phyloP scores from a whole-genome alignment of 106 monocot species.

The Hemerocallis citrina region DNA sequence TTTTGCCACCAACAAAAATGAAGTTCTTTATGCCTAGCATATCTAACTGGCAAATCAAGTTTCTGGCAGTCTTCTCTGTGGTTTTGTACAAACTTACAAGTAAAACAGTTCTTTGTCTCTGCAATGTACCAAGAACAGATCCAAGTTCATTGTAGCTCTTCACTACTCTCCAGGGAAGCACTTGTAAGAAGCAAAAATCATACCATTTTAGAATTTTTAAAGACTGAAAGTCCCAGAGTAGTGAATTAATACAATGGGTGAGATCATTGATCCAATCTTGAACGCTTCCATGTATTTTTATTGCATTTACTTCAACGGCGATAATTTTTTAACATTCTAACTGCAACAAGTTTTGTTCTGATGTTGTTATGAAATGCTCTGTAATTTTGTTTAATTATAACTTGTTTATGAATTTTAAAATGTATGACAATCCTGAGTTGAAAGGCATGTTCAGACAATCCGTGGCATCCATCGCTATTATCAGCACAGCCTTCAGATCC shows the following conservation, averaged over 20 bases:
- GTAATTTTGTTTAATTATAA: too few relatives aligned
- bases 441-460: too few relatives aligned
- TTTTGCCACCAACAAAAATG: slow-evolving; percentile 42
- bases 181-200: slow-evolving; percentile 90
- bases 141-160: slow-evolving; percentile 53
- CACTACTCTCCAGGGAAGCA: slow-evolving; percentile 44
- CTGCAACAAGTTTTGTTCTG: too few relatives aligned
- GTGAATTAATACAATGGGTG: too few relatives aligned
- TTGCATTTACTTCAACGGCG: too few relatives aligned
- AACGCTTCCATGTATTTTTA: too few relatives aligned
- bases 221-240: slow-evolving; percentile 49
- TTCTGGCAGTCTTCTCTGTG: slow-evolving; percentile 28
- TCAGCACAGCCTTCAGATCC: slow-evolving; percentile 31
- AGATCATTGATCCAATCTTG: too few relatives aligned
- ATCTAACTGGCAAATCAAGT: slow-evolving; percentile 84
- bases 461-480: slow-evolving; percentile 40
- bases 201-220: slow-evolving; percentile 71
- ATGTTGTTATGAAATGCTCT: too few relatives aligned
- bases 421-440: too few relatives aligned
- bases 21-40: slow-evolving; percentile 44
- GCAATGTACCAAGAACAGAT: slow-evolving; percentile 40
- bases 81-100: slow-evolving; percentile 57
- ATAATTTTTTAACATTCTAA: too few relatives aligned
- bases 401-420: too few relatives aligned
- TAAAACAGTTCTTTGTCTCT: slow-evolving; percentile 38